These are phyloP conservation scores for Lipomyces sp. DNA, from an alignment of 805 yeast species.

Conservation along the genomic window DNA sequence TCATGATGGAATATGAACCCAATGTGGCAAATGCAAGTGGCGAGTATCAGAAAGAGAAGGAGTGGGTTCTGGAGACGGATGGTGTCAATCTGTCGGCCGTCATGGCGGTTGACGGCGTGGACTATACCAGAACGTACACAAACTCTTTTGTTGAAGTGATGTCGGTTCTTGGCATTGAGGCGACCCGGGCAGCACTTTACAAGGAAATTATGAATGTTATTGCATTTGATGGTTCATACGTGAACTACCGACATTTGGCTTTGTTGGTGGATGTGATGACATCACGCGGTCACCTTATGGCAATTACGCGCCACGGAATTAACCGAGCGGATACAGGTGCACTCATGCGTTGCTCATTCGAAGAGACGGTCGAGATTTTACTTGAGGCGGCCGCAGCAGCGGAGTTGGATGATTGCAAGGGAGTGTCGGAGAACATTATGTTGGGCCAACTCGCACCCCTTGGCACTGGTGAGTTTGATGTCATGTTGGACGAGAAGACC, in stretches of 20 bases:
- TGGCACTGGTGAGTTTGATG: slow-evolving; percentile 98
- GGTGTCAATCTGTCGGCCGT: slow-evolving; percentile 96
- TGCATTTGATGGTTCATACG: slow-evolving; percentile 99
- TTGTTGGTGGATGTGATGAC: slow-evolving; percentile 97
- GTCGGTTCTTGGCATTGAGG: slow-evolving; percentile 96
- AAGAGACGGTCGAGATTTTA: slow-evolving; percentile 96
- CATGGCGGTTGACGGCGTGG: slow-evolving; percentile 93
- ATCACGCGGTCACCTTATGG: slow-evolving; percentile 95
- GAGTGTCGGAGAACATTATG: slow-evolving; percentile 96
- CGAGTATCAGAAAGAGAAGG: slow-evolving; percentile 82
- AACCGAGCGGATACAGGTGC: slow-evolving; percentile 99
- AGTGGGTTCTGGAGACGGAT: slow-evolving; percentile 98
- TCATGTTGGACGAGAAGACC: slow-evolving; percentile 87
- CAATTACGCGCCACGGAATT: slow-evolving; percentile 99
- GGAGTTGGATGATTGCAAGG: slow-evolving; percentile 95
- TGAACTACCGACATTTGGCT: slow-evolving; percentile 97
- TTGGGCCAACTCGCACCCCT: slow-evolving; percentile 98
- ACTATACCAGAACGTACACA: slow-evolving; percentile 83
- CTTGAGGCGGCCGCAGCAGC: slow-evolving; percentile 98
- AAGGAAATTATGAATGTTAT: slow-evolving; percentile 94
- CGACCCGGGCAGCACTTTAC: slow-evolving; percentile 91
- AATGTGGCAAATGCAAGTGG: slow-evolving; percentile 60
- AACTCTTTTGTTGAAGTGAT: slow-evolving; percentile 94
- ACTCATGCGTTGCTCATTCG: slow-evolving; percentile 98
- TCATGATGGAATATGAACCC: slow-evolving; percentile 48